Conservation (phyloP, 2,329 filamentous ascomycete species). For the Clonostachys rhizophaga region DNA sequence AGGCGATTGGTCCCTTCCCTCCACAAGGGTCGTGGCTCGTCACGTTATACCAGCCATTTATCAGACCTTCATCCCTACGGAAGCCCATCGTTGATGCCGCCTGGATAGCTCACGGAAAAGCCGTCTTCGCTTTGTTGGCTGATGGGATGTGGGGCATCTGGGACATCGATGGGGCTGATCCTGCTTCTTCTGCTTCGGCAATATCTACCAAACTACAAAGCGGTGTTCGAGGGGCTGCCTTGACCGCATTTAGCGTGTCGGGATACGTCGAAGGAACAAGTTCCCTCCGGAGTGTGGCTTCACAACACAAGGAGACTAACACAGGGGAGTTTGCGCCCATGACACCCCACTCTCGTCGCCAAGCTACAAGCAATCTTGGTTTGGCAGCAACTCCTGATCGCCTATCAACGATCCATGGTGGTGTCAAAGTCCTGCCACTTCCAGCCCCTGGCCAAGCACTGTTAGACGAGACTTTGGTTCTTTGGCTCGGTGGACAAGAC, state of each 20-base stretch:
- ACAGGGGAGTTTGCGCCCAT: slow-evolving; percentile 55
- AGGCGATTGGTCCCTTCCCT: slow-evolving; percentile 44
- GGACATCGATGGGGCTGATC: slow-evolving; percentile 57
- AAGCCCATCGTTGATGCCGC: slow-evolving; percentile 59
- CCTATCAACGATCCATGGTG: slow-evolving; percentile 45
- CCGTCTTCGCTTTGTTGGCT: slow-evolving; percentile 51
- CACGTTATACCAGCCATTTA: slow-evolving; percentile 55
- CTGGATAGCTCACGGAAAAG: slow-evolving; percentile 57
- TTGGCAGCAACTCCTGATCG: slow-evolving; percentile 41
- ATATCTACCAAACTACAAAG: slow-evolving; percentile 45
- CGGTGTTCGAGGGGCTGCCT: slow-evolving; percentile 51
- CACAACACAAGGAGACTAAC: slow-evolving; percentile 26
- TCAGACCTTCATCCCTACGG: slow-evolving; percentile 40
- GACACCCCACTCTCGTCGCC: slow-evolving; percentile 57
- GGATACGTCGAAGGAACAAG: slow-evolving; percentile 59
- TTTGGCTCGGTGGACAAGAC: slow-evolving; percentile 53
- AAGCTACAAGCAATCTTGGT: slow-evolving; percentile 39
- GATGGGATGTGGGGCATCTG: slow-evolving; percentile 67
- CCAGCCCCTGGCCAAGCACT: slow-evolving; percentile 34
- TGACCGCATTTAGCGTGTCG: slow-evolving; percentile 52
- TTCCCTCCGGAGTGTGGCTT: slow-evolving; percentile 37
- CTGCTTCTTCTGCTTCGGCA: slow-evolving; percentile 30
- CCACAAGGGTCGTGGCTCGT: slow-evolving; percentile 60
- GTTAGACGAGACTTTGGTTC: slow-evolving; percentile 47
- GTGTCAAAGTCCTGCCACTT: slow-evolving; percentile 43